phyloP scores from a whole-genome alignment of 2,329 filamentous ascomycete species.

The Aspergillus fructus region DNA sequence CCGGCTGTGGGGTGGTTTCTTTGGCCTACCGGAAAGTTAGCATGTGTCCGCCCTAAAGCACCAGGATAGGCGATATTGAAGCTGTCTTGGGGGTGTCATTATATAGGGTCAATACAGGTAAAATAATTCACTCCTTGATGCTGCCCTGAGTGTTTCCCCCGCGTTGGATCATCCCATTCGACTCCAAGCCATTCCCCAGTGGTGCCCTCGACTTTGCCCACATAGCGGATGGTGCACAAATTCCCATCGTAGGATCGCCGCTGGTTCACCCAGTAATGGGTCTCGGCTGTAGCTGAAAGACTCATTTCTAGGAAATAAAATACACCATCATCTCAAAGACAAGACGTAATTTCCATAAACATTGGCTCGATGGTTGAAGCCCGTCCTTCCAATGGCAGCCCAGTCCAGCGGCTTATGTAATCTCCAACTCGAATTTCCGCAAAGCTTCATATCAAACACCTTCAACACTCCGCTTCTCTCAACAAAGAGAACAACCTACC shows the following conservation, averaged over 20 bases:
- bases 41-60: neutral
- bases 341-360: neutral
- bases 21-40: slow-evolving; percentile 48
- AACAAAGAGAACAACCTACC: neutral
- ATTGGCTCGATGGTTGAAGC: neutral
- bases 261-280: slow-evolving; percentile 59
- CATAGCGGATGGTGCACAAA: slow-evolving; percentile 80
- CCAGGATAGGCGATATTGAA: neutral
- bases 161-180: slow-evolving; percentile 86
- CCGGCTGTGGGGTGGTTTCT: slow-evolving; percentile 68
- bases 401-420: slow-evolving; percentile 25
- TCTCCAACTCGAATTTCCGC: slow-evolving; percentile 16
- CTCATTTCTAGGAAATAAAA: neutral
- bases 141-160: slow-evolving; percentile 88
- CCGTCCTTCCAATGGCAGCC: slow-evolving; percentile 10
- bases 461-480: slow-evolving; percentile 3
- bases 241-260: slow-evolving; percentile 76
- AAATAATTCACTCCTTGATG: slow-evolving; percentile 81
- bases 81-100: neutral
- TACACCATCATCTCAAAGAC: neutral
- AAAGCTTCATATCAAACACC: slow-evolving; percentile 15
- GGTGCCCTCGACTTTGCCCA: slow-evolving; percentile 74
- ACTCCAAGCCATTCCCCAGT: slow-evolving; percentile 84
- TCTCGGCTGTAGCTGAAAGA: neutral
- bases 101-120: slow-evolving; percentile 55